Evolutionary conservation across 805 yeast genomes (phyloP), one percentile per base, ranked within the genome.

Genomic region (Kodamaea jinghongensis): DNA sequence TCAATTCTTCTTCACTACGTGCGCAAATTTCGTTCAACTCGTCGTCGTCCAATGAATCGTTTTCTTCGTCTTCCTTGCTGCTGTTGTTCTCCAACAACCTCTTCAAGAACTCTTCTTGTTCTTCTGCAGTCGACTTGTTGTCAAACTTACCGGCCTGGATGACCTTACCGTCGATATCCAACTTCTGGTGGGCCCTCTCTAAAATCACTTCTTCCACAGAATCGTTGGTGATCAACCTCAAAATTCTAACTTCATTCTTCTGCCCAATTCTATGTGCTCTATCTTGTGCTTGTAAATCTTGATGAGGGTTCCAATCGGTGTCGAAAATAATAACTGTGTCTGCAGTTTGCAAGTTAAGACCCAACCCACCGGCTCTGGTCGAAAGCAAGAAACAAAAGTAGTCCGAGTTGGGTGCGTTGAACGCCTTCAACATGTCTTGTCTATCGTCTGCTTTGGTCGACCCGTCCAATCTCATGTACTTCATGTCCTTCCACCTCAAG

Each of bases 301-400:
- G 95, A 65, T 86, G 95, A 6, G 95, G 95, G 56, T 86, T 86
- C 95, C 95, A 86, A 66, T 86, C 95, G 11, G 91, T 83, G 60
- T 86, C 95, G 58, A 85, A 86, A 47, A 86, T 86, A 47, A 86
- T 79, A 43, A 86, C 95, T 0, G 95, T 86, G 58, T 86, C 95
- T 3, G 95, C 95, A 17, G 90, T 84, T 66, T 86, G 95, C 59
- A 86, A 76, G 61, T 86, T 86, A 54, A 86, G 73, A 56, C 95
- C 95, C 52, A 86, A 75, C 48, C 95, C 95, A 74, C 95, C 95
- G 38, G 95, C 95, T 71, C 95, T 80, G 0, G 95, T 86, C 1
- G 91, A 83, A 44, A 86, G 66, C 43, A 86, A 65, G 69, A 86
- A 86, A 47, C 87, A 81, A 62, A 86, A 86, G 55, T 82, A 84